Conservation (phyloP, 2,329 filamentous ascomycete genomes). For the Sporothrix protearum region DNA sequence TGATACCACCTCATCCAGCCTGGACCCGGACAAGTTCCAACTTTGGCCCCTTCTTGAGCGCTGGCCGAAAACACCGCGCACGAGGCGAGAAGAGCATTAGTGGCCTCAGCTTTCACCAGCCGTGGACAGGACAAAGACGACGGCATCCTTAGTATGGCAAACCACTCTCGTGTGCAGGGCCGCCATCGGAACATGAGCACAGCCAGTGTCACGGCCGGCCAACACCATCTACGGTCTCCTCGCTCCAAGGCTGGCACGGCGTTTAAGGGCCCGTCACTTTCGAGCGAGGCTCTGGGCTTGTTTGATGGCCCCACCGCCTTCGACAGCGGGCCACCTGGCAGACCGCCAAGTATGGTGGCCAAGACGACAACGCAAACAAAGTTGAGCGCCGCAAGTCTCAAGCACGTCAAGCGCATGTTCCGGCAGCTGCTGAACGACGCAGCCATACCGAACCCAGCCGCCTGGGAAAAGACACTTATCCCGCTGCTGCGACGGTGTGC, state of each 20-base stretch:
- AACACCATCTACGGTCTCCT: slow-evolving; percentile 68
- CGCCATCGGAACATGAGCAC: slow-evolving; percentile 81
- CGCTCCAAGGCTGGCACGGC: slow-evolving; percentile 56
- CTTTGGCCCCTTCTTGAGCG: slow-evolving; percentile 68
- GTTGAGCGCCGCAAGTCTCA: slow-evolving; percentile 79
- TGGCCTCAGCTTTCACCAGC: slow-evolving; percentile 64
- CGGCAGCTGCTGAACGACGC: slow-evolving; percentile 78
- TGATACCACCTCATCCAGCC: slow-evolving; percentile 60
- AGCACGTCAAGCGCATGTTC: slow-evolving; percentile 82
- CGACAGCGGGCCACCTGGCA: slow-evolving; percentile 45
- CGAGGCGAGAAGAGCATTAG: slow-evolving; percentile 75
- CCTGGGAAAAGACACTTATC: slow-evolving; percentile 87
- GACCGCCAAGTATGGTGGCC: background rate
- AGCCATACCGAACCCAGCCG: slow-evolving; percentile 64
- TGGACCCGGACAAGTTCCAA: slow-evolving; percentile 71
- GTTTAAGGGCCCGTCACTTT: slow-evolving; percentile 54
- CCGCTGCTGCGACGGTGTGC: slow-evolving; percentile 88
- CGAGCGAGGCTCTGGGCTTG: slow-evolving; percentile 50
- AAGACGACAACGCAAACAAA: slow-evolving; percentile 69
- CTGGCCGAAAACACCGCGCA: slow-evolving; percentile 69
- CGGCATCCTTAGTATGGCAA: slow-evolving; percentile 54
- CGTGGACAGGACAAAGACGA: slow-evolving; percentile 66
- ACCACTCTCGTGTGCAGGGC: slow-evolving; percentile 55
- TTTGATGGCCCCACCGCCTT: slow-evolving; percentile 45
- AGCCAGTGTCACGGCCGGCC: slow-evolving; percentile 59